Evolutionary conservation across 768 basidiomycete genomes (phyloP), one percentile per base, ranked within the genome.

Genomic region (Cystofilobasidium macerans): DNA sequence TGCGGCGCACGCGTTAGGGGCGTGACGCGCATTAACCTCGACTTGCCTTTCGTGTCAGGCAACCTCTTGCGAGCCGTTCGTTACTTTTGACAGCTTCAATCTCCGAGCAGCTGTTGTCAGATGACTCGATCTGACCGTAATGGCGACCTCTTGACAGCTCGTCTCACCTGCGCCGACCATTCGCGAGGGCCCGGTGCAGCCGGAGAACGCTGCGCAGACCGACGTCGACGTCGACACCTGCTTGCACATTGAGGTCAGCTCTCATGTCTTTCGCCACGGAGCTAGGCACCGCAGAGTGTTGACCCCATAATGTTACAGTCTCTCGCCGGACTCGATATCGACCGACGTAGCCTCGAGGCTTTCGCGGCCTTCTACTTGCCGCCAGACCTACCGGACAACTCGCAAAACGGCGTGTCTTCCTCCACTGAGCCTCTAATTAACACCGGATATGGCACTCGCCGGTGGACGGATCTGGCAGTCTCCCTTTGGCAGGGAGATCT

Each of bases 251-350:
- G 47, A 70, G 54, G 76, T 76, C 45, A 47, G 33, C 56, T 30
- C 5, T 35, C 42, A 8, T 1, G n/a, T n/a, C n/a, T n/a, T n/a
- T n/a, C n/a, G n/a, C n/a, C n/a, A n/a, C n/a, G n/a, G n/a, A n/a
- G n/a, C n/a, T n/a, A n/a, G n/a, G n/a, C n/a, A n/a, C n/a, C n/a
- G n/a, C n/a, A n/a, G n/a, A n/a, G n/a, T 24, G 30, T 43, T 60
- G 61, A 36, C 26, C 6, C 35, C 62, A 5, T 42, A 12, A 3
- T 12, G 28, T 30, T 1, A 4, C 36, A 77, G 75, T 71, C 75
- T 13, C 64, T 77, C 6, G 75, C 69, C 5, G 76, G 73, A 16
- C 68, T 77, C 40, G 76, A 77, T 63, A 59, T 71, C 26, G 72
- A 72, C 20, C 71, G 73, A 12, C 64, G 69, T 3, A 71, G 71